Percentiles rank a stretch among this genome's conserved stretches.
Evolutionary conservation across 2,329 filamentous ascomycete species (phyloP).

Genomic region (Macrophomina tecta): DNA sequence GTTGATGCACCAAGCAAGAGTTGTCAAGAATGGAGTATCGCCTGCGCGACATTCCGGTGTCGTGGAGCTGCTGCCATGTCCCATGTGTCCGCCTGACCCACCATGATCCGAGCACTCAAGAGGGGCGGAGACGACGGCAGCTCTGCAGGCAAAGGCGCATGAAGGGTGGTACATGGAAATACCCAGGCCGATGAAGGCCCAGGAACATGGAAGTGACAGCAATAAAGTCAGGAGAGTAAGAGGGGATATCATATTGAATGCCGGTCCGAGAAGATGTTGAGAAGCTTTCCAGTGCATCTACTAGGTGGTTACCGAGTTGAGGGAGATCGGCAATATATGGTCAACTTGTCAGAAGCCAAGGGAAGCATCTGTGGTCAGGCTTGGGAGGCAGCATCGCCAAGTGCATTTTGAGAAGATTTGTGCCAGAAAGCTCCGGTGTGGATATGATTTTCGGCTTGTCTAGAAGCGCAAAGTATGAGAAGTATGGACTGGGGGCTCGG

Average conservation of each 20-base stretch:
- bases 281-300: not conserved
- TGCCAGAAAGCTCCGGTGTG: not conserved
- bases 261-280: not conserved
- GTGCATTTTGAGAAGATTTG: not conserved
- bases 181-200: constrained; percentile 32
- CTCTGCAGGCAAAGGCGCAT: constrained; percentile 37
- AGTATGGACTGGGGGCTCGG: not conserved
- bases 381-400: not conserved
- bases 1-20: constrained; percentile 40
- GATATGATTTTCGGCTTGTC: not conserved
- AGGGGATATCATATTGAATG: not conserved
- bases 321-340: not conserved
- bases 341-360: not conserved
- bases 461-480: not conserved
- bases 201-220: not conserved
- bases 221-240: not conserved
- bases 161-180: constrained; percentile 33
- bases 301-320: too few relatives aligned
- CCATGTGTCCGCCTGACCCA: not conserved
- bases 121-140: constrained; percentile 30
- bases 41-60: constrained; percentile 36
- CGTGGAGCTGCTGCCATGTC: constrained; percentile 25
- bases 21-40: constrained; percentile 37
- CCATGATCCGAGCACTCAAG: constrained; percentile 31
- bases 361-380: not conserved